These are phyloP conservation scores for Penicillium frequentans DNA, from an alignment of 2,329 filamentous ascomycete species.

Conservation along the genomic window DNA sequence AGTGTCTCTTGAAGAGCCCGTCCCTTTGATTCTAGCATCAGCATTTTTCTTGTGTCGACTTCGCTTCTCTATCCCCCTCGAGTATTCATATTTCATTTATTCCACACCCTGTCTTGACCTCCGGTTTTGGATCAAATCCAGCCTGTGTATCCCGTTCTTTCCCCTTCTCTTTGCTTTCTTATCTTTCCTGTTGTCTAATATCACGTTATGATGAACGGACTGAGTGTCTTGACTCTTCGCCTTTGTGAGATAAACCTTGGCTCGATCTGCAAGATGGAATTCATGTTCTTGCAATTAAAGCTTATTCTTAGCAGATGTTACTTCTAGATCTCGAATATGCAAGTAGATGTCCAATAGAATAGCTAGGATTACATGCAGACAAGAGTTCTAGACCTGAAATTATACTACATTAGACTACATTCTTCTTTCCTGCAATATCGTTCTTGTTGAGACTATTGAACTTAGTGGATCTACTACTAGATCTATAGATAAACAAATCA, in stretches of 20 bases:
- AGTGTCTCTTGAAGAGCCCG: slow-evolving; percentile 26
- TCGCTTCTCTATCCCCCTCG: slow-evolving; percentile 10
- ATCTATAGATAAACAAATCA: neutral
- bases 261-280: slow-evolving; percentile 12
- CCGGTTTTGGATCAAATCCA: neutral
- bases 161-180: slow-evolving; percentile 2
- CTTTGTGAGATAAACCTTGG: slow-evolving; percentile 20
- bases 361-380: neutral
- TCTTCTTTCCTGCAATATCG: neutral
- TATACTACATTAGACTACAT: neutral
- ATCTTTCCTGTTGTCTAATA: slow-evolving; percentile 24
- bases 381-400: neutral
- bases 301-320: neutral
- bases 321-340: neutral
- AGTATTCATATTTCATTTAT: slow-evolving; percentile 22
- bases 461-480: neutral
- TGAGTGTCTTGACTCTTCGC: slow-evolving; percentile 17
- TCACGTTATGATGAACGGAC: slow-evolving; percentile 26
- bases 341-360: neutral
- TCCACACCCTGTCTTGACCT: neutral
- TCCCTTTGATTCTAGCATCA: slow-evolving; percentile 28
- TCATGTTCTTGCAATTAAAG: slow-evolving; percentile 6
- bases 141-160: slow-evolving; percentile 8
- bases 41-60: slow-evolving; percentile 22
- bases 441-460: neutral